Percentiles rank a stretch among this genome's conserved stretches.
phyloP scores from a whole-genome alignment of 2,329 filamentous ascomycete species.

The Ilyonectria destructans region DNA sequence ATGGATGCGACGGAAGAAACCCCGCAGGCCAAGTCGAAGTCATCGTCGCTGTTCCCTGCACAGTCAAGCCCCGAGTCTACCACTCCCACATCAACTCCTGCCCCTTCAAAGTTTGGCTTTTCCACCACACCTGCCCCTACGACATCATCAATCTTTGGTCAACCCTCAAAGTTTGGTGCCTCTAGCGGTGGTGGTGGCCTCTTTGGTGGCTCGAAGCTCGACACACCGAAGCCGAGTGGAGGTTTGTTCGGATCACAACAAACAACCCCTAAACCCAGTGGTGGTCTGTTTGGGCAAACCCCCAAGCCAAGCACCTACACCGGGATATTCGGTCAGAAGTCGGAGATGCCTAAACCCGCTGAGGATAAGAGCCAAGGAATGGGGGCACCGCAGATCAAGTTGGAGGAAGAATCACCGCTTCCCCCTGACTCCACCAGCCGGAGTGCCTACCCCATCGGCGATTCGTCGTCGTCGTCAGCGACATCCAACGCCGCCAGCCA shows the following conservation, averaged over 20 bases:
- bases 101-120: slow-evolving; percentile 64
- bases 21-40: slow-evolving; percentile 57
- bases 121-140: slow-evolving; percentile 54
- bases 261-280: slow-evolving; percentile 40
- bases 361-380: slow-evolving; percentile 30
- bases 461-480: slow-evolving; percentile 69
- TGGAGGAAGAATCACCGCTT: slow-evolving; percentile 60
- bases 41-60: slow-evolving; percentile 50
- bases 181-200: slow-evolving; percentile 46
- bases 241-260: slow-evolving; percentile 44
- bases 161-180: slow-evolving; percentile 49
- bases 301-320: slow-evolving; percentile 44
- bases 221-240: slow-evolving; percentile 47
- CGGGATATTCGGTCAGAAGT: slow-evolving; percentile 46
- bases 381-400: slow-evolving; percentile 57
- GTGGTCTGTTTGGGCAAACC: slow-evolving; percentile 39
- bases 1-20: slow-evolving; percentile 64
- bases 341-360: slow-evolving; percentile 34
- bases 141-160: slow-evolving; percentile 55
- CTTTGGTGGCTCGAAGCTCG: slow-evolving; percentile 43
- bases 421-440: slow-evolving; percentile 73
- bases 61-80: slow-evolving; percentile 55
- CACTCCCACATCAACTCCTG: slow-evolving; percentile 69
- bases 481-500: slow-evolving; percentile 55
- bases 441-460: slow-evolving; percentile 64